Base-by-base conservation (phyloP, 371 early-diverging fungal genomes). In the Syncephalastrum contaminatum region DNA sequence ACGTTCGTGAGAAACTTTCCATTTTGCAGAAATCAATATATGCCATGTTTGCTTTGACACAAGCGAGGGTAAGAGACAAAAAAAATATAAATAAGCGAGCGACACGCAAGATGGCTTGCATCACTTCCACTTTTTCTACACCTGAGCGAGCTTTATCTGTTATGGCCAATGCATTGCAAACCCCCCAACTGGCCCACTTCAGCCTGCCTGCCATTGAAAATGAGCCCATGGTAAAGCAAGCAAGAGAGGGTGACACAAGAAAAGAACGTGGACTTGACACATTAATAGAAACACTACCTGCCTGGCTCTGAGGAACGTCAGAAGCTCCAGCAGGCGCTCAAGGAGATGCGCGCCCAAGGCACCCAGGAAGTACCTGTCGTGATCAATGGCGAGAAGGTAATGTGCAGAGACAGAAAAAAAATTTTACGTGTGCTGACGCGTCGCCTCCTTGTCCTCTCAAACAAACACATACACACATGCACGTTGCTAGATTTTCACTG, bases 341-440 rank as follows among this genome's bases (percentile, higher is more conserved):
- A 82, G 48, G 88, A 89, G 53, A 82, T 98, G 77, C 72, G 85
- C 48, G 69, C 77, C 44, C 64, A 84, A 59, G 87, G 77, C n/a
- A 88, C 94, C 30, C 83, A 81, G 60, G 85, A 92, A 50, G 83
- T 98, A 41, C 95, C 96, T 48, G 67, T 86, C 53, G 79, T 96
- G 41, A 88, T 96, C 62, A 92, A 93, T 69, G 96, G 96, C 59
- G 73, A 92, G 68, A 83, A 91, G 85, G 86, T 88, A 70, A 39
- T 24, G 14, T 13, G 12, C 16, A n/a, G 25, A 30, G 36, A 30
- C 10, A 30, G 21, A 44, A 43, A 5, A 42, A 47, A 5, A 19
- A 8, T 51, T 18, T 42, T 30, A 39, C n/a, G 13, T 0, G 4
- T 25, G 25, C 15, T 24, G 50, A 36, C 36, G 18, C 36, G 19